A percentile compares a stretch with the other conserved stretches of the same genome.
Evolutionary conservation across 306 rosid genomes (phyloP).

Genomic region (Gastrolobium bilobum): DNA sequence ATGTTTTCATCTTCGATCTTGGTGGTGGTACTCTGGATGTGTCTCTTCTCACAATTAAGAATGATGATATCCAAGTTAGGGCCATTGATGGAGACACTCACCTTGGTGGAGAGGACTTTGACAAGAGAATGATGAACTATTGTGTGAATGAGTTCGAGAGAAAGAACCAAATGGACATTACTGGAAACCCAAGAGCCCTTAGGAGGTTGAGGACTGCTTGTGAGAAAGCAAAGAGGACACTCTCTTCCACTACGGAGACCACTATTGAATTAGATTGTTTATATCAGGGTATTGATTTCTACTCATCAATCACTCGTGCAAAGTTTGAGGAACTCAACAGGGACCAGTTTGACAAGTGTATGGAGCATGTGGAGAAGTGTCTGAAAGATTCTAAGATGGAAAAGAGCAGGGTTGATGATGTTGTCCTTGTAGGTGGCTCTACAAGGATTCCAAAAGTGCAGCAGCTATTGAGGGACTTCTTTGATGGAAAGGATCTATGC

Average conservation of each 20-base stretch:
- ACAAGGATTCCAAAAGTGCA: slow-evolving; percentile 14
- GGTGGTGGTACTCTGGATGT: slow-evolving; percentile 53
- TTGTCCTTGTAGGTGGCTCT: slow-evolving; percentile 29
- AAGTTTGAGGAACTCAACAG: slow-evolving; percentile 40
- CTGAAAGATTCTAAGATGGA: not conserved
- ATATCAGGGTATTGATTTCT: slow-evolving; percentile 8
- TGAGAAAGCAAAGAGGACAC: slow-evolving; percentile 39
- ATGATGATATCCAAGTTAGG: slow-evolving; percentile 6
- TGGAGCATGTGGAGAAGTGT: slow-evolving; percentile 38
- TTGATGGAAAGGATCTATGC: not conserved
- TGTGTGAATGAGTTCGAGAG: slow-evolving; percentile 31
- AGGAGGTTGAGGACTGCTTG: slow-evolving; percentile 23
- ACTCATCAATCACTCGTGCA: slow-evolving; percentile 18
- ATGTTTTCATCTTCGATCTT: slow-evolving; percentile 35
- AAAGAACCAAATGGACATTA: slow-evolving; percentile 13
- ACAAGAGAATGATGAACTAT: slow-evolving; percentile 14
- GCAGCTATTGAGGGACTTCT: slow-evolving; percentile 2
- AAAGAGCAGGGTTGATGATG: not conserved
- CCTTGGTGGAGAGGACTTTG: slow-evolving; percentile 41
- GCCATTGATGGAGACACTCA: slow-evolving; percentile 10
- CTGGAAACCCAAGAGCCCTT: slow-evolving; percentile 14
- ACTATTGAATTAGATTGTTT: not conserved
- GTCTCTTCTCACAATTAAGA: slow-evolving; percentile 33
- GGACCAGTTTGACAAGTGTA: slow-evolving; percentile 1
- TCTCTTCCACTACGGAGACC: not conserved